These are phyloP conservation scores for Austroboletus rostrupii DNA, from an alignment of 1,284 basidiomycete species.

Conservation along the genomic window DNA sequence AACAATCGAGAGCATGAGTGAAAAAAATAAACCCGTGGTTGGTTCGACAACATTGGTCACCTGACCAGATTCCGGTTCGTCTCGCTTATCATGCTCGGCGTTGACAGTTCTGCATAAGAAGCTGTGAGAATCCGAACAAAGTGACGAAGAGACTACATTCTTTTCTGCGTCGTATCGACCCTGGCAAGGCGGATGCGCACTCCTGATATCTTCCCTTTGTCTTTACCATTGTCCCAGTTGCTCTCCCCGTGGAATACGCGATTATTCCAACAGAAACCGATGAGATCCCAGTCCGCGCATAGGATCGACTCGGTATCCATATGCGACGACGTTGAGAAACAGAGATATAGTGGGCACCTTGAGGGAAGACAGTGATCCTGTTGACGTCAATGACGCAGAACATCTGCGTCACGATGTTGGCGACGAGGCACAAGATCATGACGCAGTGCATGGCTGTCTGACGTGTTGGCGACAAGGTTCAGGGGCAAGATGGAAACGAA, in stretches of 20 bases:
- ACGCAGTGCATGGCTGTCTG: slow-evolving; percentile 39
- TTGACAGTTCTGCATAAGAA: too few species aligned
- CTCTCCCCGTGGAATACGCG: slow-evolving; percentile 51
- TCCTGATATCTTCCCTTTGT: slow-evolving; percentile 14
- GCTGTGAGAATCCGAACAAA: too few species aligned
- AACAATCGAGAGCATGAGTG: too few species aligned
- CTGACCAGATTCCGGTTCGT: too few species aligned
- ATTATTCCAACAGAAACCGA: slow-evolving; percentile 73
- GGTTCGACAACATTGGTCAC: too few species aligned
- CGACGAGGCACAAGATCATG: slow-evolving; percentile 61
- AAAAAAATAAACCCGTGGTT: too few species aligned
- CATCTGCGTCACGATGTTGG: slow-evolving; percentile 85
- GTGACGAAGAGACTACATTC: too few species aligned
- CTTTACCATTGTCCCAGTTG: slow-evolving; percentile 22
- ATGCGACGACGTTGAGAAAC: slow-evolving; percentile 63
- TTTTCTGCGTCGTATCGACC: too few species aligned
- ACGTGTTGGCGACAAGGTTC: slow-evolving; percentile 6
- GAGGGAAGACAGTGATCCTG: slow-evolving; percentile 78
- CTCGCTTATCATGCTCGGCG: too few species aligned
- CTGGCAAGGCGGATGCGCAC: too few species aligned
- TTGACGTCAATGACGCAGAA: slow-evolving; percentile 91
- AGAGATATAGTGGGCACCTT: slow-evolving; percentile 86
- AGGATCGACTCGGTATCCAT: too few species aligned
- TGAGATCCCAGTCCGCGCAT: too few species aligned
- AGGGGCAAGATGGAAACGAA: slow-evolving; percentile 19